phyloP scores from a whole-genome alignment of 139 green algal genomes.

The Ettlia oleoabundans region DNA sequence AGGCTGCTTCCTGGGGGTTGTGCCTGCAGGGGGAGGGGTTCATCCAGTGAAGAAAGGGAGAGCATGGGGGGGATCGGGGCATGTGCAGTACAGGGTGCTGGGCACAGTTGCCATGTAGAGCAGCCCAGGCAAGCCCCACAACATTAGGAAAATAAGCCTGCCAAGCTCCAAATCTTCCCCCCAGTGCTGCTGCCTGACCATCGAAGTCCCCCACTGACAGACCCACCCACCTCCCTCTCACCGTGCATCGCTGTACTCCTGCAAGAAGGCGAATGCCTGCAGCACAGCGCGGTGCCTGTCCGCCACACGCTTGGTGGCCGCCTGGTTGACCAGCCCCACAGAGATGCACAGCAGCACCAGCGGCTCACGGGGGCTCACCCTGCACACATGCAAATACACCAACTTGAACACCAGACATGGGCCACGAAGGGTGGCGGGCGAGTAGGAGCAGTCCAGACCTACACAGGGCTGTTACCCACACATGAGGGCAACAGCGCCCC shows the following conservation, averaged over 20 bases:
- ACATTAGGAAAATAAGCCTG: no score
- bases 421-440: no score
- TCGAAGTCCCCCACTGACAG: no score
- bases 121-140: no score
- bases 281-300: constrained; percentile 72
- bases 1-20: constrained; percentile 66
- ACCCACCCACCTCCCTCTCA: background rate
- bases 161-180: background rate
- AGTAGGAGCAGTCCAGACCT: background rate
- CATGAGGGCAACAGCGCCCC: no score
- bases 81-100: background rate
- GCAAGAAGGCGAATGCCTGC: constrained; percentile 81
- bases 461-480: background rate
- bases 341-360: constrained; percentile 74
- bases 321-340: constrained; percentile 49
- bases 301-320: constrained; percentile 44
- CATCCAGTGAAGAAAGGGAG: no score
- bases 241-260: constrained; percentile 46
- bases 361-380: constrained; percentile 59
- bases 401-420: no score
- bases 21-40: background rate
- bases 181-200: no score
- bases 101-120: no score
- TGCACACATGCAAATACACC: constrained; percentile 4
- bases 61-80: background rate